Evolutionary conservation across 192 early-diverging fungal species (phyloP), one percentile per base, ranked within the genome.

Genomic region (Chytriomyces hyalinus): DNA sequence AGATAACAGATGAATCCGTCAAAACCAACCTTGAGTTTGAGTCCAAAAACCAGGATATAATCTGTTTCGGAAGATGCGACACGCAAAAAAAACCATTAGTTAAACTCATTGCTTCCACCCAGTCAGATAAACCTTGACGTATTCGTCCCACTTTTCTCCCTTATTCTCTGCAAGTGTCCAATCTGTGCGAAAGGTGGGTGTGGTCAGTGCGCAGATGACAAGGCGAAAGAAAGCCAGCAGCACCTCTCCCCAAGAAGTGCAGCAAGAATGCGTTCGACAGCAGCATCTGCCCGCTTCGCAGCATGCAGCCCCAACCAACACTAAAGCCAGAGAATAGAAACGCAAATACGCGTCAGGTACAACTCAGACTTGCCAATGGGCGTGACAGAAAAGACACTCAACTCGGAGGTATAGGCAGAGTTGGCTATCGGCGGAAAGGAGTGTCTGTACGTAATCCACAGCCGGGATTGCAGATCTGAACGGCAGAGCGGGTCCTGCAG

Each of bases 371-470:
- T 36, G 59, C 17, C 17, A 26, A 51, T 26, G 59, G 24, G 28
- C 17, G 24, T 20, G 46, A 70, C 80, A 70, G 95, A 5, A 94
- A 94, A 49, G 13, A 26, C 47, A 75, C 73, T 7, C 48, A 36
- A 75, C 73, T 99, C 97, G 8, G 90, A 91, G 20, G 94, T 97
- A 73, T 91, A 95, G 50, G 79, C 80, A 22, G 91, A 91, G 7
- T 92, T 84, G 67, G 87, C 80, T 72, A 99, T 96, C 3, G 93
- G 90, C 9, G 94, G 90, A 83, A 93, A 99, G 49, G 89, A 88
- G 70, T 93, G 89, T 67, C 97, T 87, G 80, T 99, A 99, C 3
- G 96, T 98, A 80, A 94, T 91, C 96, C 97, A 98, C 22, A 94
- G 85, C n/a, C 92, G 86, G 26, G 87, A 86, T 15, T 84, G 84